Evolutionary conservation across 805 yeast species (phyloP), one percentile per base, ranked within the genome.

Genomic region (Pichia scutulata): DNA sequence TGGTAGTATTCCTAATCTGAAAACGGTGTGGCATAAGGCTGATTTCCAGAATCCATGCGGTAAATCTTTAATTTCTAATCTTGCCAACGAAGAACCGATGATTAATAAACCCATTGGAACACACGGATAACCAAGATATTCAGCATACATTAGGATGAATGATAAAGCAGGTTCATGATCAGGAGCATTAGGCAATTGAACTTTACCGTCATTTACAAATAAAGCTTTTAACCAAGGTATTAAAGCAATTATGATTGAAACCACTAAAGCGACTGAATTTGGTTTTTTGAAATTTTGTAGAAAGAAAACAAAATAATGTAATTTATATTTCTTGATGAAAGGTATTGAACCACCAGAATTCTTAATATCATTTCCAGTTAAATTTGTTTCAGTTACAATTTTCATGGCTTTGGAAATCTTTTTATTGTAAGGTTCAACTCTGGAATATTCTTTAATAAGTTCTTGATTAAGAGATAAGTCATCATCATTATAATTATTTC

Each of bases 21-120:
- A 67, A 3, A 61, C 52, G 0, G 78, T 72, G 21, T 76, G 67
- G 53, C 68, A 66, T 21, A 76, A 52, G 2, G 77, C 79, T 2
- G 78, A 72, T 58, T 77, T 77, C 82, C 82, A 78, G 60, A 78
- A 79, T 0, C 82, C 82, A 18, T 65, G 57, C 9, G 80, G 78
- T 57, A 77, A 66, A 9, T 62, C 53, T 16, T 67, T 70, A 19
- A 79, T 67, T 51, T 74, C 71, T 52, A 79, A 67, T 37, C 83
- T 60, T 6, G 81, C 73, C 25, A 79, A 68, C 7, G 81, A 72
- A 12, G 82, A 78, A 1, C 84, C 84, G 43, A 79, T 62, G 33
- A 79, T 58, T 18, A 77, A 57, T 46, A 79, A 65, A 0, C 84
- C 84, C 39, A 78, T 52, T 1, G 84, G 84, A 42, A 79, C 84